These are phyloP conservation scores for Aplosporella prunicola DNA, from an alignment of 2,329 filamentous ascomycete genomes.

Conservation along the genomic window DNA sequence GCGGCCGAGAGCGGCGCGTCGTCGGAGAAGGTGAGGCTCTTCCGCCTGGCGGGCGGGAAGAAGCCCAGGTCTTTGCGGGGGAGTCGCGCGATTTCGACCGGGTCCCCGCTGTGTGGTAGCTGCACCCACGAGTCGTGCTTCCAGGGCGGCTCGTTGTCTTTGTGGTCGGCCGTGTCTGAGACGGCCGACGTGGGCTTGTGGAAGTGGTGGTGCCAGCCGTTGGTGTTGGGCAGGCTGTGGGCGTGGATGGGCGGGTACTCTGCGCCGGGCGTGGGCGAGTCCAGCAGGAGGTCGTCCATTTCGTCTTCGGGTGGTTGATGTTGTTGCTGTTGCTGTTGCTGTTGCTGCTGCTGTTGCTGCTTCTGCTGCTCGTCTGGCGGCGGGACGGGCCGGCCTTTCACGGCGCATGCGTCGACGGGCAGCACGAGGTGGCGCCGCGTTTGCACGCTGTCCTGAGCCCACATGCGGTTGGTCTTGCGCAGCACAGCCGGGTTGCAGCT, in stretches of 20 bases:
- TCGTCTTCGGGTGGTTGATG: constrained; percentile 24
- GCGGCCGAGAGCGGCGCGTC: constrained; percentile 31
- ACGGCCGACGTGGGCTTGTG: constrained; percentile 19
- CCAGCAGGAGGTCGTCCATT: constrained; percentile 29
- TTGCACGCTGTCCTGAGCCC: constrained; percentile 88
- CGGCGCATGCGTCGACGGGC: constrained; percentile 79
- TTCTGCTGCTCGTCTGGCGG: constrained; percentile 18
- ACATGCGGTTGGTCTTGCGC: constrained; percentile 82
- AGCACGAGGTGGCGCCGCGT: constrained; percentile 70
- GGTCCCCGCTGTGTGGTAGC: constrained; percentile 59
- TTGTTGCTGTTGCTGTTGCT: constrained; percentile 22
- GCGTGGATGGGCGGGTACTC: constrained; percentile 9
- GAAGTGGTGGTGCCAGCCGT: constrained; percentile 29
- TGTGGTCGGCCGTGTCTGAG: constrained; percentile 25
- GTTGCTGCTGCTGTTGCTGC: constrained; percentile 21
- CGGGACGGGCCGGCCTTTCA: constrained; percentile 58
- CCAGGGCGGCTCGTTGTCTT: constrained; percentile 61
- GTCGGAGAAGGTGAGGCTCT: constrained; percentile 60
- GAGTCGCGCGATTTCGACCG: constrained; percentile 79
- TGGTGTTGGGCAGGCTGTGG: constrained; percentile 15
- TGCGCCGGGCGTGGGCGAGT: constrained; percentile 10
- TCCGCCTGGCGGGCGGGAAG: constrained; percentile 83
- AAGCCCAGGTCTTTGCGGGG: constrained; percentile 74
- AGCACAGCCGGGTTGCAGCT: constrained; percentile 76
- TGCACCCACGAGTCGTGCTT: constrained; percentile 83